Conservation (phyloP, 768 basidiomycete species). For the Calocera viscosa region DNA sequence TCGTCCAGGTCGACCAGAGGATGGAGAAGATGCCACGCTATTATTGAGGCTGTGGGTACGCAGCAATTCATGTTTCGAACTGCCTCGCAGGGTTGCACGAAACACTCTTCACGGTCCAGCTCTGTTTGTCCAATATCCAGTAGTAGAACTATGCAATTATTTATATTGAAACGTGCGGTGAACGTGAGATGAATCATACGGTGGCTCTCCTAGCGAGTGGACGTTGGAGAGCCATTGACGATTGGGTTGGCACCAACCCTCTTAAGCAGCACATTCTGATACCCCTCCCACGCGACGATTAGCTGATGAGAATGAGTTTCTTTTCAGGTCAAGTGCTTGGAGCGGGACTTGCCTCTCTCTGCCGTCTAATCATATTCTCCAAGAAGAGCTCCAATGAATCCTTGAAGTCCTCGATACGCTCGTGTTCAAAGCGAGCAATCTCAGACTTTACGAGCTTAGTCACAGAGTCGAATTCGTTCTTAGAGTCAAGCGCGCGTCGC, state of each 20-base stretch:
- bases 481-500: slow-evolving; percentile 65
- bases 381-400: slow-evolving; percentile 66
- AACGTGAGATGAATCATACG: neutral
- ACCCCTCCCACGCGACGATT: slow-evolving; percentile 67
- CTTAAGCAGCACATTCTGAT: slow-evolving; percentile 60
- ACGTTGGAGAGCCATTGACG: neutral
- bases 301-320: slow-evolving; percentile 34
- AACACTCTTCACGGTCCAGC: neutral
- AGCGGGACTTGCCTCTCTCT: slow-evolving; percentile 51
- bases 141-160: neutral
- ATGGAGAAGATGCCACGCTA: neutral
- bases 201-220: neutral
- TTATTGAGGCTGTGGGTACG: neutral
- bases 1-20: neutral
- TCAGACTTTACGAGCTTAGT: slow-evolving; percentile 83
- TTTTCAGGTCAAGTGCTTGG: neutral
- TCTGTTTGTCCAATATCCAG: neutral
- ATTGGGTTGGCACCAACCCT: slow-evolving; percentile 21
- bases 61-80: neutral
- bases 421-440: slow-evolving; percentile 80
- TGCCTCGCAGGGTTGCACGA: neutral
- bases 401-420: slow-evolving; percentile 90
- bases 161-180: neutral
- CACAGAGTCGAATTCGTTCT: slow-evolving; percentile 78
- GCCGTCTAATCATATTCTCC: slow-evolving; percentile 72